Base-by-base conservation (phyloP, 495 filamentous ascomycete genomes). In the Parathielavia appendiculata region DNA sequence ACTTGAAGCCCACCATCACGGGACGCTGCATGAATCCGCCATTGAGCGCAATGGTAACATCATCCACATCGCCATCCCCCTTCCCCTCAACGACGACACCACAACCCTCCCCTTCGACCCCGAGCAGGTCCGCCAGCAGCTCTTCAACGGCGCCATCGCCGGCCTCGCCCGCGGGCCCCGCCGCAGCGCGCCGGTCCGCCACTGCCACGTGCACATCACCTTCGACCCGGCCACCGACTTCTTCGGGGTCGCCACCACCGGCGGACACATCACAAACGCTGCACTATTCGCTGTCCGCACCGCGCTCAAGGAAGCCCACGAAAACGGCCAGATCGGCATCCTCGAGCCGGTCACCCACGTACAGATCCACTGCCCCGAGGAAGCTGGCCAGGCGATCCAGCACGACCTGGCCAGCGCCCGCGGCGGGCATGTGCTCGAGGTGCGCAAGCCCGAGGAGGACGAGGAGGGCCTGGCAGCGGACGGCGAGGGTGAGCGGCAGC, bases 331-430 rank as follows among this genome's bases (percentile, higher is more conserved):
- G 1, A 79, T 87, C 5, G 81, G 79, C 1, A 75, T 99, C 45
- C 88, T 97, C 78, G 95, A 99, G 69, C 92, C 92, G 0, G 85
- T 97, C 26, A 95, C 96, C 87, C 81, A 84, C 60, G 91, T 89
- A 11, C 83, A 82, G 17, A 92, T 99, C 65, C 81, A 78, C 69
- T 86, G 92, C 54, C 87, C 92, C 65, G 93, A 97, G 74, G 79
- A 79, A 14, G 83, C 82, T 23, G 81, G 96, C 19, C 90, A 91
- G 13, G 79, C 82, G 4, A 89, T 99, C n/a, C 88, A 95, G 44
- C 90, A 93, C 59, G 95, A 99, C 65, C 80, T 99, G 41, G 86
- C 83, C 16, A 84, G 89, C 13, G 83, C 83, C 0, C 82, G 92
- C 1, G 93, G 95, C 47, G 95, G 92, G 0, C 86, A 87, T 54